Evolutionary conservation across 352 stramenopile species (phyloP), one percentile per base, ranked within the genome.

Genomic region (Plasmopara muralis): DNA sequence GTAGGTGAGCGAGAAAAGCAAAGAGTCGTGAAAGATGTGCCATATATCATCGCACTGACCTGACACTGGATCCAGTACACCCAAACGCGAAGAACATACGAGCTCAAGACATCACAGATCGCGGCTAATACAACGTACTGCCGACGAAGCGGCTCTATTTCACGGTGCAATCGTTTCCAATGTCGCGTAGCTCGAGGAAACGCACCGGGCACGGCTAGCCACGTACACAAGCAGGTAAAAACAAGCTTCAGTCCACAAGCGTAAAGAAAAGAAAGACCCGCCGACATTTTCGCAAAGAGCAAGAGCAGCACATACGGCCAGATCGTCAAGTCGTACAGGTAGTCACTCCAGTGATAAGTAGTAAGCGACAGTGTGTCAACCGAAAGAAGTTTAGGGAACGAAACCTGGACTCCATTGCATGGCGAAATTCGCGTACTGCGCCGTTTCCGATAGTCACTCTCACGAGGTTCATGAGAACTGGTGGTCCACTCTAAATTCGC

Each of bases 221-320:
- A 88, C 14, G 81, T 87, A 51, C 74, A 87, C 3, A 49, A 61
- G 48, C 74, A 88, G 9, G 81, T 86, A 47, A 88, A 88, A 13
- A 77, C 14, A 41, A 87, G 74, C 67, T 91, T 91, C 54, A 85
- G 47, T 13, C 37, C 34, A 41, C 72, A 87, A 13, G 80, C 74
- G 12, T 62, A 64, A 6, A 85, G 47, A 18, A 87, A 67, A 20
- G 63, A 54, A 7, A 72, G 54, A 20, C 70, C 62, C 0, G 60
- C 37, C 2, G 72, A 73, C 15, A 76, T 47, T 37, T 73, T 63
- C 14, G 65, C 63, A 42, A 87, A 83, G 43, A 86, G 59, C 63
- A 75, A 61, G 45, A 77, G 57, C 37, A 87, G 53, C 35, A 88
- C 37, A 57, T 85, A 88, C 54, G 81, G 77, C 81, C 81, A 91